Percentiles rank a stretch among this genome's conserved stretches.
Evolutionary conservation across 2,329 filamentous ascomycete genomes (phyloP).

Genomic region (Pestalotiopsis sp.): DNA sequence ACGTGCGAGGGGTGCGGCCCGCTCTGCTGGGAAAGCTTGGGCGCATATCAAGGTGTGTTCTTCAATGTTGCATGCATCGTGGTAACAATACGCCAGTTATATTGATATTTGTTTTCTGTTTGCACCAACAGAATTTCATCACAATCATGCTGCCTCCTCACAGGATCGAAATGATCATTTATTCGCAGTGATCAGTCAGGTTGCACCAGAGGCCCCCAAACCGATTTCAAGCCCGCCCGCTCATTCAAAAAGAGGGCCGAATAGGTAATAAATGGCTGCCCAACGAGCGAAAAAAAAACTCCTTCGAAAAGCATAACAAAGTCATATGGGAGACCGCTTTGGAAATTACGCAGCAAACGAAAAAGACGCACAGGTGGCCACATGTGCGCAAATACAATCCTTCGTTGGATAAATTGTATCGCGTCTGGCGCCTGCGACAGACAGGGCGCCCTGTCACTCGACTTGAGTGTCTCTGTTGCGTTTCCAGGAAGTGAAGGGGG

Average conservation of each 20-base stretch:
- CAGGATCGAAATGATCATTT: neutral
- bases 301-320: neutral
- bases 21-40: conserved; percentile 1
- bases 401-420: neutral
- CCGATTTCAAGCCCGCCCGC: neutral
- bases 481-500: neutral
- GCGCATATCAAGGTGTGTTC: neutral
- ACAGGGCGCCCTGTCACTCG: neutral
- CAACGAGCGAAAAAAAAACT: neutral
- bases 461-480: neutral
- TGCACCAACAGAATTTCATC: no score
- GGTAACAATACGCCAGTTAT: neutral
- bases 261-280: neutral
- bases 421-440: neutral
- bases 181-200: neutral
- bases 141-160: neutral
- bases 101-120: no score
- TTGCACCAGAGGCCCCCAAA: neutral
- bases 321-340: neutral
- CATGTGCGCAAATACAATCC: neutral
- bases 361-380: neutral
- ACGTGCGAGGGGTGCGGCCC: neutral
- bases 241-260: neutral
- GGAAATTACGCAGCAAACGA: neutral
- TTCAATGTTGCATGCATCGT: neutral